These are phyloP conservation scores for Penicillium herquei DNA, from an alignment of 495 filamentous ascomycete species.

Conservation along the genomic window DNA sequence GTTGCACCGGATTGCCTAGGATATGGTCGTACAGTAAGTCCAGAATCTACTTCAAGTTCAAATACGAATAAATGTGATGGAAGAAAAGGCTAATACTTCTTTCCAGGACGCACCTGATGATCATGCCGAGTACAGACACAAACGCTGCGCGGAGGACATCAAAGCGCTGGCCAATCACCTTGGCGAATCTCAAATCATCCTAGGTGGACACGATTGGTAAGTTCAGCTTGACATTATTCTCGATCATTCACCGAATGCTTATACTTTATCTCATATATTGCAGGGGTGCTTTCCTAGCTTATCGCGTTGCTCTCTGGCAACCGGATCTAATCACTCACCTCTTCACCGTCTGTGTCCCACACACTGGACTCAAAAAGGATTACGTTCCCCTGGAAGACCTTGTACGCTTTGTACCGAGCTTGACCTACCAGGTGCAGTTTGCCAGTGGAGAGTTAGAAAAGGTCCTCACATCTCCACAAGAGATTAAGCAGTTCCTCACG, in stretches of 20 bases:
- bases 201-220: conserved; percentile 90
- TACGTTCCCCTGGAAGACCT: conserved; percentile 54
- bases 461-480: conserved; percentile 50
- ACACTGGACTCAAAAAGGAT: conserved; percentile 45
- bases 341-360: conserved; percentile 80
- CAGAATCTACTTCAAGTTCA: background rate
- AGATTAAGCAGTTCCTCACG: conserved; percentile 65
- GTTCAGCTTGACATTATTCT: conserved; percentile 6
- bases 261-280: background rate
- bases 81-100: background rate
- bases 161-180: conserved; percentile 60
- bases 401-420: conserved; percentile 64
- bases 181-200: conserved; percentile 57
- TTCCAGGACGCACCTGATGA: conserved; percentile 57
- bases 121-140: conserved; percentile 61
- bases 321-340: conserved; percentile 69
- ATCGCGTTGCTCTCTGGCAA: conserved; percentile 66
- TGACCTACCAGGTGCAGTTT: conserved; percentile 81
- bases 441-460: conserved; percentile 63
- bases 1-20: conserved; percentile 80
- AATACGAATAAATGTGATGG: background rate
- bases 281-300: conserved; percentile 57
- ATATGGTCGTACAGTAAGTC: conserved; percentile 68
- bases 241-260: background rate
- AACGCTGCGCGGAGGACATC: conserved; percentile 69